Conservation (phyloP, 345 rosid species). For the Citrus australasica region DNA sequence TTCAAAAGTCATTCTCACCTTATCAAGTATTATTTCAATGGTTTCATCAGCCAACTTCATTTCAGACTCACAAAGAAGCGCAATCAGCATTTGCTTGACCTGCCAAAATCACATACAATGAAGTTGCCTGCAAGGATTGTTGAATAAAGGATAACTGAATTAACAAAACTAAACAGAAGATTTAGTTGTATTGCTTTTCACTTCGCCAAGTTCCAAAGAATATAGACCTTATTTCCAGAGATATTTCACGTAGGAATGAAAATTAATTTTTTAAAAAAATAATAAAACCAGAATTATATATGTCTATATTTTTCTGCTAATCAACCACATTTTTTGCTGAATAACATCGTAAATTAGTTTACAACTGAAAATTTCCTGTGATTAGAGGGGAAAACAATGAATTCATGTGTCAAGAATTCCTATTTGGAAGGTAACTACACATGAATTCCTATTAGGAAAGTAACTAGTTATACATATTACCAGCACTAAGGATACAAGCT, state of each 20-base stretch:
- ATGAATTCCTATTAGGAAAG: background rate
- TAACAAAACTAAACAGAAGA: background rate
- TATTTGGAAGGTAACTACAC: background rate
- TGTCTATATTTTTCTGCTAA: background rate
- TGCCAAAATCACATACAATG: conserved; percentile 41
- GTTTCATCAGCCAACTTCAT: conserved; percentile 98
- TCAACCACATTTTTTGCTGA: background rate
- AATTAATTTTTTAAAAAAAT: background rate
- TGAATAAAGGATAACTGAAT: conserved; percentile 10
- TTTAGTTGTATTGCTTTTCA: background rate
- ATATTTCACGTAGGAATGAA: background rate
- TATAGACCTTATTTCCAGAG: background rate
- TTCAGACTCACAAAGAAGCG: conserved; percentile 92
- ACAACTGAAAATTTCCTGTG: background rate
- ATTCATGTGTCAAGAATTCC: background rate
- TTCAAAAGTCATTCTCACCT: conserved; percentile 40
- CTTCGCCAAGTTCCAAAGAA: background rate
- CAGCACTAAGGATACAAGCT: background rate
- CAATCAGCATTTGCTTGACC: conserved; percentile 99
- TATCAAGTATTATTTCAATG: conserved; percentile 88
- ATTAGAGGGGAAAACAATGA: background rate
- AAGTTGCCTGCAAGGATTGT: conserved; percentile 23
- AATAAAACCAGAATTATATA: background rate
- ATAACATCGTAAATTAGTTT: background rate
- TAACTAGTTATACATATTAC: background rate